Conservation (phyloP, 768 basidiomycete species). For the Kwoniella shandongensis region DNA sequence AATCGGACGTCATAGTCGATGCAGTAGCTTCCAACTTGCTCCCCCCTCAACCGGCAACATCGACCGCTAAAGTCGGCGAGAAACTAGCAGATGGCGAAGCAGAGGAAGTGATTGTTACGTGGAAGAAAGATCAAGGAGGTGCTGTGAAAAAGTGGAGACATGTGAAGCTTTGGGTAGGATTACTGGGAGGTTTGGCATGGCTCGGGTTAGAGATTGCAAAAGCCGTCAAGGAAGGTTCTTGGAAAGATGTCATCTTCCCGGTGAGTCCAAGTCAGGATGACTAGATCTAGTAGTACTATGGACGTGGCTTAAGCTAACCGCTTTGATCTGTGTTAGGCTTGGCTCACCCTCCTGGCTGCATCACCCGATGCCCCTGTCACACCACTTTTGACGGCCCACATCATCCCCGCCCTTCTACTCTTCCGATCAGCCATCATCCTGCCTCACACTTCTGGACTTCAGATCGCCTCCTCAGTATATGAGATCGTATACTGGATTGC, state of each 20-base stretch:
- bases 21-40: conserved; percentile 32
- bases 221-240: conserved; percentile 12
- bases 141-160: conserved; percentile 22
- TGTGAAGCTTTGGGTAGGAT: conserved; percentile 22
- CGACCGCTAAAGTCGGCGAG: neutral
- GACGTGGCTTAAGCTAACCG: too few relatives aligned
- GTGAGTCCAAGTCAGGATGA: too few relatives aligned
- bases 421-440: conserved; percentile 24
- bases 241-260: conserved; percentile 31
- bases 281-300: too few relatives aligned
- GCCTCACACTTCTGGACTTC: conserved; percentile 14
- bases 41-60: neutral
- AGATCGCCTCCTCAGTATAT: conserved; percentile 23
- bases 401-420: conserved; percentile 37
- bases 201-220: conserved; percentile 25
- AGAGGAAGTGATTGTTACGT: conserved; percentile 28
- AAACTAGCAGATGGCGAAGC: conserved; percentile 18
- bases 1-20: conserved; percentile 38
- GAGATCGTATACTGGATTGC: conserved; percentile 37
- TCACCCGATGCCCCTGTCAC: conserved; percentile 25
- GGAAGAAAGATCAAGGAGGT: conserved; percentile 6
- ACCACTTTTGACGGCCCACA: conserved; percentile 29
- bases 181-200: conserved; percentile 29
- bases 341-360: conserved; percentile 26
- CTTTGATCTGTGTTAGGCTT: conserved; percentile 15